Evolutionary conservation across 2,329 filamentous ascomycete genomes (phyloP).

Genomic region (Orbilia javanica): DNA sequence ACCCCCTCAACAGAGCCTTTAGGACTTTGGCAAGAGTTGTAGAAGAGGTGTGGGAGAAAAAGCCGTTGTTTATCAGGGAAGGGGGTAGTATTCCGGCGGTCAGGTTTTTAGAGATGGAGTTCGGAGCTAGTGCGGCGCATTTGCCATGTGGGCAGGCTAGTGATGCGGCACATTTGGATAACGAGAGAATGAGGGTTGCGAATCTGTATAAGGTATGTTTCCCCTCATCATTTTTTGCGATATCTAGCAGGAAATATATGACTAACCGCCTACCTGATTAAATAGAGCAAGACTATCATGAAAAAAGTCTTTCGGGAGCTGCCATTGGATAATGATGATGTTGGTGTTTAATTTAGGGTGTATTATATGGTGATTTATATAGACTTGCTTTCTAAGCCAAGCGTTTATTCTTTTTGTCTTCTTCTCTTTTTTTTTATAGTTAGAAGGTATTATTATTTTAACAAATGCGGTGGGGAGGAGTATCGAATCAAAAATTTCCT

Average conservation of each 20-base stretch:
- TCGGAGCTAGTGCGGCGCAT: constrained; percentile 89
- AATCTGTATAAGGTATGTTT: constrained; percentile 79
- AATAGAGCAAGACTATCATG: constrained; percentile 84
- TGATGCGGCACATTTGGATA: constrained; percentile 92
- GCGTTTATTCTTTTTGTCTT: too few relatives aligned
- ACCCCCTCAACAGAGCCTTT: constrained; percentile 91
- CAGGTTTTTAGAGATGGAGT: constrained; percentile 93
- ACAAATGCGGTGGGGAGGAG: too few relatives aligned
- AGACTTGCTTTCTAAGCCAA: background rate
- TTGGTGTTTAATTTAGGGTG: constrained; percentile 1
- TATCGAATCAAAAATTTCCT: too few relatives aligned
- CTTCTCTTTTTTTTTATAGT: too few relatives aligned
- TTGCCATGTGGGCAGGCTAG: constrained; percentile 94
- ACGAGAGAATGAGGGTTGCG: constrained; percentile 87
- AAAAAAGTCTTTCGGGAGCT: constrained; percentile 82
- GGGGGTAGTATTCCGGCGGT: constrained; percentile 96
- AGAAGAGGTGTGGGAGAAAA: constrained; percentile 80
- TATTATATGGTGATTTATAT: background rate
- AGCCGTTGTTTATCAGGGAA: constrained; percentile 92
- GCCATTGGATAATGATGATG: constrained; percentile 63
- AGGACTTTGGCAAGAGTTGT: constrained; percentile 87
- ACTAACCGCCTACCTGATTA: constrained; percentile 12
- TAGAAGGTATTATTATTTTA: too few relatives aligned
- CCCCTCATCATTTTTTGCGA: background rate
- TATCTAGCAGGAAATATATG: background rate